These are phyloP conservation scores for Arthrobotrys conoides DNA, from an alignment of 2,329 filamentous ascomycete species.

Conservation along the genomic window DNA sequence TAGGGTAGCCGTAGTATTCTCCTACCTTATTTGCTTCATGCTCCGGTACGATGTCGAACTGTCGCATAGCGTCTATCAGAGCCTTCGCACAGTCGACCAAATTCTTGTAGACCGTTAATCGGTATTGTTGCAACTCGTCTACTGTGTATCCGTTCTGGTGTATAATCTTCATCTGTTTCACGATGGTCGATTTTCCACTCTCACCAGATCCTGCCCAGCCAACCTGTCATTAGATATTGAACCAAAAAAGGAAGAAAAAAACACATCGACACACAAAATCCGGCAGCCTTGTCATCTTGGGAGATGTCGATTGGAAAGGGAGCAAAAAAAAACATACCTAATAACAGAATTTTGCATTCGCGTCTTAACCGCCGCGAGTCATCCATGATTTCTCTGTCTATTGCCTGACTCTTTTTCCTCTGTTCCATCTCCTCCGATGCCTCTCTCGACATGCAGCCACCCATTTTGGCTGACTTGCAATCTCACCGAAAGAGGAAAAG, in stretches of 20 bases:
- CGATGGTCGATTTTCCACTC: conserved; percentile 98
- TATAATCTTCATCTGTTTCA: conserved; percentile 99
- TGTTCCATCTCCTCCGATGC: conserved; percentile 85
- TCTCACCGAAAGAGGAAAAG: conserved; percentile 36
- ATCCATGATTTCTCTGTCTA: conserved; percentile 93
- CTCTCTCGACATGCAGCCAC: conserved; percentile 90
- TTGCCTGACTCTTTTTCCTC: conserved; percentile 96
- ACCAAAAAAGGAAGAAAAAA: conserved; percentile 12
- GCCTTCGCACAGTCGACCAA: conserved; percentile 96
- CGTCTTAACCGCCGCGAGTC: conserved; percentile 91
- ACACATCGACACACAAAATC: background rate
- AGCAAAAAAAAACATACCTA: conserved; percentile 76
- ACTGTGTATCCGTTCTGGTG: conserved; percentile 97
- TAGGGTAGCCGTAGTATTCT: conserved; percentile 62
- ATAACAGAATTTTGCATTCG: conserved; percentile 98
- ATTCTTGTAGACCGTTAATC: conserved; percentile 98
- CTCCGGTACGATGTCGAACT: conserved; percentile 84
- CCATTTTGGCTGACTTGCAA: conserved; percentile 76
- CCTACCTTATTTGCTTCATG: conserved; percentile 63
- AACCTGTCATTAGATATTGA: conserved; percentile 30
- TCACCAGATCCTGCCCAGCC: conserved; percentile 84
- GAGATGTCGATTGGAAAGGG: conserved; percentile 12
- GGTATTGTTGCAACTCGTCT: conserved; percentile 93
- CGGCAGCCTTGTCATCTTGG: background rate
- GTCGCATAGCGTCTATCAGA: conserved; percentile 89